Conservation (phyloP, 2,329 filamentous ascomycete genomes). For the Ascomycota sp. region DNA sequence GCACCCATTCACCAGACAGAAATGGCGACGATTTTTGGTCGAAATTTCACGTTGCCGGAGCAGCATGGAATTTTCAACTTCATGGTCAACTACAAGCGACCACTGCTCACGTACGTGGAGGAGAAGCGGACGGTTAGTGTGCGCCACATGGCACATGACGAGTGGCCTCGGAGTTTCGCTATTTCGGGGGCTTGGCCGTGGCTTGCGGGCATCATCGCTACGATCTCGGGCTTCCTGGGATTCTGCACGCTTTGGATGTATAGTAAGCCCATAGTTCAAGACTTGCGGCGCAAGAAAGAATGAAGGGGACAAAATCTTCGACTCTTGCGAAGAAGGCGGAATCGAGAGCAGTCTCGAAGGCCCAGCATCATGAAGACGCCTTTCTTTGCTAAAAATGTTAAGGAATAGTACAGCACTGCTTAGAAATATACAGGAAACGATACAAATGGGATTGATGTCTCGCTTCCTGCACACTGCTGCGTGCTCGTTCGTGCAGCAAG, state of each 20-base stretch:
- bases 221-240: constrained; percentile 61
- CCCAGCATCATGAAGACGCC: no score
- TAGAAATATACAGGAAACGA: no score
- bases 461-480: no score
- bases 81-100: constrained; percentile 88
- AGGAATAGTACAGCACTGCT: no score
- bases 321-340: no score
- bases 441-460: no score
- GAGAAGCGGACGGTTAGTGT: constrained; percentile 93
- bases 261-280: constrained; percentile 21
- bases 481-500: no score
- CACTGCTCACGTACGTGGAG: constrained; percentile 73
- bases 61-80: constrained; percentile 99
- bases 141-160: constrained; percentile 89
- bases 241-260: constrained; percentile 85
- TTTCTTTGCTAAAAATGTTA: no score
- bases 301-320: no score
- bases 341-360: no score
- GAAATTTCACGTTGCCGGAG: constrained; percentile 68
- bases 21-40: constrained; percentile 53
- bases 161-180: constrained; percentile 78
- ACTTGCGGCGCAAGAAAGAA: no score
- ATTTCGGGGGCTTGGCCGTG: constrained; percentile 90
- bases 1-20: constrained; percentile 32
- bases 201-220: constrained; percentile 73